These are phyloP conservation scores for Lactuca saligna DNA, from an alignment of 129 eudicot species.

Conservation along the genomic window DNA sequence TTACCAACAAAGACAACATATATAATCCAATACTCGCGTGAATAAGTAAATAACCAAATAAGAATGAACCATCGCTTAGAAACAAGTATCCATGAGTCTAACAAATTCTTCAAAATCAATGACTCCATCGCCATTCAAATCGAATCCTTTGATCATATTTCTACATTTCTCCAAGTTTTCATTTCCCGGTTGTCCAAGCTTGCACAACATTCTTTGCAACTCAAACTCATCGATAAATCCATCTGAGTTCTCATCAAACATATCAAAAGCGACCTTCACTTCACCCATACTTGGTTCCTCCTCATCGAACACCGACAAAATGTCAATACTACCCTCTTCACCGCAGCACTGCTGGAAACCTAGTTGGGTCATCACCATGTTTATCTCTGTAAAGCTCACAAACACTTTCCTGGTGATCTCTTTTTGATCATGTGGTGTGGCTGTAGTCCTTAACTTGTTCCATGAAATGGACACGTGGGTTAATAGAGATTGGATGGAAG, in stretches of 20 bases:
- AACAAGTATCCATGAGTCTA: conserved; percentile 35
- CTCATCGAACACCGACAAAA: conserved; percentile 56
- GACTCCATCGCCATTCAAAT: conserved; percentile 59
- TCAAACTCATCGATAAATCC: conserved; percentile 61
- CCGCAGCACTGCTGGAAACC: conserved; percentile 12
- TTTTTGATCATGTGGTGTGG: conserved; percentile 13
- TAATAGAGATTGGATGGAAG: neutral
- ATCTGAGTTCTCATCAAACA: conserved; percentile 66
- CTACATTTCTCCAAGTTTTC: conserved; percentile 40
- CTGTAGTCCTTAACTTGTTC: conserved; percentile 12
- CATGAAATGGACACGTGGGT: conserved; percentile 13
- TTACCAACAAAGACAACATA: too few relatives aligned
- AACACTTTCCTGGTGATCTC: conserved; percentile 18
- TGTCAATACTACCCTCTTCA: conserved; percentile 16
- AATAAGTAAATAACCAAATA: conserved; percentile 4
- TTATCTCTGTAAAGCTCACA: conserved; percentile 21
- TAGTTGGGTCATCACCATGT: conserved; percentile 27
- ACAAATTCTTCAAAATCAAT: conserved; percentile 54
- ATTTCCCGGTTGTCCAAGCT: conserved; percentile 32
- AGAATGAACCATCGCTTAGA: conserved; percentile 8
- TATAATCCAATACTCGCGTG: neutral
- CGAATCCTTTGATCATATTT: conserved; percentile 52
- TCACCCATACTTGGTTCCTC: conserved; percentile 44
- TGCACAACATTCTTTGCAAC: conserved; percentile 41
- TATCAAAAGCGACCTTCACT: conserved; percentile 45